These are phyloP conservation scores for Sindora glabra DNA, from an alignment of 306 rosid genomes.

Conservation along the genomic window DNA sequence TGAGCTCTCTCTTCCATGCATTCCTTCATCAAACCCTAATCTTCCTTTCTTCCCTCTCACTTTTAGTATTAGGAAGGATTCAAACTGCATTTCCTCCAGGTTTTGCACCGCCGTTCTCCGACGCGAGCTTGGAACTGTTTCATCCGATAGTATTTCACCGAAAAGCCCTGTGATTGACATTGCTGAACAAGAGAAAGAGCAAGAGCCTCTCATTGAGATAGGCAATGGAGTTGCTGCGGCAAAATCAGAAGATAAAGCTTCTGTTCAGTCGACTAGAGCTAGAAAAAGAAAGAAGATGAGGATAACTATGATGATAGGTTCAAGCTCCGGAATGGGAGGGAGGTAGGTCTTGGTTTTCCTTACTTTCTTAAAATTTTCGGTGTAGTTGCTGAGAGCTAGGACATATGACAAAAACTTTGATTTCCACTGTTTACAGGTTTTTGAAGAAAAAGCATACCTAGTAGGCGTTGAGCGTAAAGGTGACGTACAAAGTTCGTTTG, in stretches of 20 bases:
- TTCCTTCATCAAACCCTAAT: constrained; percentile 16
- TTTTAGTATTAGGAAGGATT: constrained; percentile 1
- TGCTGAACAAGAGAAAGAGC: not conserved
- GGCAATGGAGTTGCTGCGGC: constrained; percentile 13
- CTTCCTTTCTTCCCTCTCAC: constrained; percentile 6
- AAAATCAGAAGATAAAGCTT: constrained; percentile 13
- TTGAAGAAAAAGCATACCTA: constrained; percentile 81
- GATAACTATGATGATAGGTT: constrained; percentile 43
- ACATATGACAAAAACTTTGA: not conserved
- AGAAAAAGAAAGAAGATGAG: constrained; percentile 43
- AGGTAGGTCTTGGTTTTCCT: constrained; percentile 29
- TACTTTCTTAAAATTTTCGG: not conserved
- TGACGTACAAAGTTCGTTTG: constrained; percentile 39
- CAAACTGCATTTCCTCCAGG: not conserved
- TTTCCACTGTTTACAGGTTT: constrained; percentile 36
- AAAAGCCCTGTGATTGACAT: not conserved
- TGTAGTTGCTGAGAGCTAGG: not conserved
- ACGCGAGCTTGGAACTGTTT: constrained; percentile 10
- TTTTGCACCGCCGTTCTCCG: constrained; percentile 16
- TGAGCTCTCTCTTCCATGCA: constrained; percentile 13
- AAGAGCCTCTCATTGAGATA: not conserved
- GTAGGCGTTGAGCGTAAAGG: constrained; percentile 82
- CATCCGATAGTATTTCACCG: constrained; percentile 14
- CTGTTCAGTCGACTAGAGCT: constrained; percentile 15
- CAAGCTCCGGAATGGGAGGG: constrained; percentile 81